phyloP scores from a whole-genome alignment of 805 yeast genomes.

The Candida fluviatilis region DNA sequence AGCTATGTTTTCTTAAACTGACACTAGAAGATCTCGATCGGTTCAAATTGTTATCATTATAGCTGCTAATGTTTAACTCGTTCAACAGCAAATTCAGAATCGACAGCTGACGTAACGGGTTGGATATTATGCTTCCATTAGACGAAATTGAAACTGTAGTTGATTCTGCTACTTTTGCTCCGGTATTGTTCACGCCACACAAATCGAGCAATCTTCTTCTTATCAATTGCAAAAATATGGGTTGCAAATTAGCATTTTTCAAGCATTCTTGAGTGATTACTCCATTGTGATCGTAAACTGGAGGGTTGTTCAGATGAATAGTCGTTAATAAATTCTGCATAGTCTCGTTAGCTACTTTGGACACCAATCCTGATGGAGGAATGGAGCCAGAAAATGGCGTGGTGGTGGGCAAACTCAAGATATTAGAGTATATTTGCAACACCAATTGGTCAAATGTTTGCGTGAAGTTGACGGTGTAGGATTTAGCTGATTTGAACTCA shows the following conservation, averaged over 20 bases:
- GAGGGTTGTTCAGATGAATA: constrained; percentile 12
- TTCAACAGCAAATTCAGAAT: constrained; percentile 38
- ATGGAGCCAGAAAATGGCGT: constrained; percentile 40
- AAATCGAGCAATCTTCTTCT: constrained; percentile 39
- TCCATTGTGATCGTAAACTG: constrained; percentile 30
- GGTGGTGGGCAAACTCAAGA: constrained; percentile 39
- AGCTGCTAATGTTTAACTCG: constrained; percentile 34
- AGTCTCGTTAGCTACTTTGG: constrained; percentile 41
- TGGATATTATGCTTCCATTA: constrained; percentile 3
- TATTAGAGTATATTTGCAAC: constrained; percentile 28
- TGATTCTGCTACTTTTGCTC: constrained; percentile 18
- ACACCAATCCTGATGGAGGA: constrained; percentile 43
- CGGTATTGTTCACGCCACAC: constrained; percentile 17
- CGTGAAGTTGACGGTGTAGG: constrained; percentile 33
- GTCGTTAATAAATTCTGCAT: constrained; percentile 23
- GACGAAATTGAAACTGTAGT: constrained; percentile 21
- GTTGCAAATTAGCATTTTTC: constrained; percentile 28
- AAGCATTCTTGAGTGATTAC: constrained; percentile 29
- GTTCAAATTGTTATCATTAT: constrained; percentile 15
- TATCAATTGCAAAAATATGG: constrained; percentile 37
- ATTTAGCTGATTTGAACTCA: constrained; percentile 24
- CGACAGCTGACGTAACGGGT: constrained; percentile 27
- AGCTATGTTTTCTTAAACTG: constrained; percentile 39
- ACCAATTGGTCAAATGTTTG: constrained; percentile 34
- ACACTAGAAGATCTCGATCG: constrained; percentile 35